Conservation (phyloP, 148 eudicot species). For the Fallopia convolvulus region DNA sequence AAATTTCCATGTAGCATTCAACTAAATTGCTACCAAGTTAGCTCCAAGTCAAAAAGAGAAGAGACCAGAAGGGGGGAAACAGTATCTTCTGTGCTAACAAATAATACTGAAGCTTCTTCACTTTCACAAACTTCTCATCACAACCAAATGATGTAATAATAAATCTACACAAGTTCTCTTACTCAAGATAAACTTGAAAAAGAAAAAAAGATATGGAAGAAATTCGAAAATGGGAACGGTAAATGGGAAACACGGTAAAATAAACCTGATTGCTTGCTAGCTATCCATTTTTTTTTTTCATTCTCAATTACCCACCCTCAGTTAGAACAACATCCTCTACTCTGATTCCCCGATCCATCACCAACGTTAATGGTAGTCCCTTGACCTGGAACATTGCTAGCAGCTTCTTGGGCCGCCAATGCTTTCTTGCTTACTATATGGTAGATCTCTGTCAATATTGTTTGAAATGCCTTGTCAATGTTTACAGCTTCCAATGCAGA, state of each 20-base stretch:
- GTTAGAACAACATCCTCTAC: conserved; percentile 29
- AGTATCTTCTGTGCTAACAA: conserved; percentile 4
- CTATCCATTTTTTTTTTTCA: conserved; percentile 6
- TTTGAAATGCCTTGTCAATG: conserved; percentile 37
- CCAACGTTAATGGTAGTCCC: conserved; percentile 33
- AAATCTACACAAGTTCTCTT: conserved; percentile 10
- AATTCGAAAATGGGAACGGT: background rate
- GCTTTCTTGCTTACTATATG: conserved; percentile 40
- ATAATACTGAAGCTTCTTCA: conserved; percentile 7
- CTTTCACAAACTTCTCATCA: conserved; percentile 12
- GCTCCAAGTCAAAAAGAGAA: background rate
- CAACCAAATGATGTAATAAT: conserved; percentile 12
- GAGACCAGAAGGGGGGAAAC: background rate
- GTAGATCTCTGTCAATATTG: conserved; percentile 31
- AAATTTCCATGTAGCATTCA: background rate
- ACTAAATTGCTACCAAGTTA: background rate
- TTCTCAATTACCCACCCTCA: conserved; percentile 13
- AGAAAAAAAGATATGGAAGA: background rate
- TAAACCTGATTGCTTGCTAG: conserved; percentile 9
- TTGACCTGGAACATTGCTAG: conserved; percentile 27
- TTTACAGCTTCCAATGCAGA: conserved; percentile 38
- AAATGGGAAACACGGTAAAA: background rate
- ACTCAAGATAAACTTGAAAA: background rate
- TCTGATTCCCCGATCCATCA: conserved; percentile 26
- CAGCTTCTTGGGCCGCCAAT: conserved; percentile 40